Percentiles rank a stretch among this genome's conserved stretches.
Conservation (phyloP, 768 basidiomycete genomes). For the Russula sp. region DNA sequence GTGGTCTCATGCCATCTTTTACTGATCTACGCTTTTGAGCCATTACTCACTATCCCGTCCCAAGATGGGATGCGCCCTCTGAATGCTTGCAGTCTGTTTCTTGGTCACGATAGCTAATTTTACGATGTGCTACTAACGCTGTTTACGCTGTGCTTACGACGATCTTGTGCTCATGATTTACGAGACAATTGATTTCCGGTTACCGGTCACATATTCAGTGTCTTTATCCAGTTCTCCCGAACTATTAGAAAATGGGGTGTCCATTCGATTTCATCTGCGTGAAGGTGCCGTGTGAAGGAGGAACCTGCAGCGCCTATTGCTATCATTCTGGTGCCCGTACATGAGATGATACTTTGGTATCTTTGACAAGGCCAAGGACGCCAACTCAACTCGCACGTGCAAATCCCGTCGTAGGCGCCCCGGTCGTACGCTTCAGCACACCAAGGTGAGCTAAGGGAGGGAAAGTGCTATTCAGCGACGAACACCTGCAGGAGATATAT, state of each 20-base stretch:
- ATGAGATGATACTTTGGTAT: background rate
- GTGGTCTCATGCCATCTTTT: background rate
- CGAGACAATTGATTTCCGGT: background rate
- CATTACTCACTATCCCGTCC: background rate
- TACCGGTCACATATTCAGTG: background rate
- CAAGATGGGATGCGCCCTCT: background rate
- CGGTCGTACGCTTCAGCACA: conserved; percentile 16
- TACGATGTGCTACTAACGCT: conserved; percentile 14
- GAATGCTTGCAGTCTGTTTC: conserved; percentile 1
- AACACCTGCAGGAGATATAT: background rate
- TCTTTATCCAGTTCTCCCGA: background rate
- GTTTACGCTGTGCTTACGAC: conserved; percentile 13
- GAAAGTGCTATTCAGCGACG: background rate
- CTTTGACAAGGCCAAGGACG: background rate
- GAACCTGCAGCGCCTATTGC: background rate
- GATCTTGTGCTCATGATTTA: background rate
- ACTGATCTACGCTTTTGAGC: conserved; percentile 1
- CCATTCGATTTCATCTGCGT: background rate
- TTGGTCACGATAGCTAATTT: conserved; percentile 18
- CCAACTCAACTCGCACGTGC: conserved; percentile 5
- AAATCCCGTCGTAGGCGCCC: conserved; percentile 17
- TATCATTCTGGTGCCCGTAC: background rate
- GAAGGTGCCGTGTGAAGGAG: background rate
- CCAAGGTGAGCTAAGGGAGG: conserved; percentile 12
- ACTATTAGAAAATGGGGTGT: background rate